Percentiles rank a stretch among this genome's conserved stretches.
Evolutionary conservation across 2,329 filamentous ascomycete species (phyloP).

Genomic region (Alternaria metachromatica): DNA sequence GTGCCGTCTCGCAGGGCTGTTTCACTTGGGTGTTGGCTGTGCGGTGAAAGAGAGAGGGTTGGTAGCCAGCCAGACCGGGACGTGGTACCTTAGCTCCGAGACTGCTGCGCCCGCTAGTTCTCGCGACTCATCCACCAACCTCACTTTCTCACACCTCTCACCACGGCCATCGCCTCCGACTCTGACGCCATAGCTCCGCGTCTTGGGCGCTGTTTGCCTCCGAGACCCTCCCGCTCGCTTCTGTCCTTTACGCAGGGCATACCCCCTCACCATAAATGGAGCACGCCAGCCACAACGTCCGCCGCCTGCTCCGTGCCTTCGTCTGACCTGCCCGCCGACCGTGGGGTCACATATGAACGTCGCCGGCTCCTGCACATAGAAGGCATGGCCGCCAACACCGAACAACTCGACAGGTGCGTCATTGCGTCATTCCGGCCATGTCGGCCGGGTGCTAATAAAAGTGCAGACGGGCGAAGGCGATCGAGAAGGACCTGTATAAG

Average conservation of each 20-base stretch:
- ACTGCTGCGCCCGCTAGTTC: constrained; percentile 14
- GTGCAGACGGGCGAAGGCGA: constrained; percentile 52
- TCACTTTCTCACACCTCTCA: constrained; percentile 22
- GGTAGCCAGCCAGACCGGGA: background rate
- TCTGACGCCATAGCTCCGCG: constrained; percentile 23
- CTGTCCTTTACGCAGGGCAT: constrained; percentile 44
- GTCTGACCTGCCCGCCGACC: constrained; percentile 65
- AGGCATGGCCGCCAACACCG: constrained; percentile 55
- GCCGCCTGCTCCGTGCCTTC: constrained; percentile 58
- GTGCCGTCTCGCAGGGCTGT: constrained; percentile 12
- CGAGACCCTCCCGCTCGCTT: constrained; percentile 29
- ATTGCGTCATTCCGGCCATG: background rate
- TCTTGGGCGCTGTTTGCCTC: constrained; percentile 36
- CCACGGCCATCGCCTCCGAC: constrained; percentile 17
- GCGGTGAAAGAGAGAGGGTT: background rate
- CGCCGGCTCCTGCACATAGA: constrained; percentile 29
- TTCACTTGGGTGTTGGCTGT: constrained; percentile 1
- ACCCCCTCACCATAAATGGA: constrained; percentile 62
- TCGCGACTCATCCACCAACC: constrained; percentile 15
- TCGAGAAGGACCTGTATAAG: constrained; percentile 58
- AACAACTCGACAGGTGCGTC: constrained; percentile 62
- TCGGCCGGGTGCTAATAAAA: constrained; percentile 27
- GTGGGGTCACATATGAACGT: constrained; percentile 55
- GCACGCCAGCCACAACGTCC: constrained; percentile 57
- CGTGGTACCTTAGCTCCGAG: constrained; percentile 14